These are phyloP conservation scores for Podospora pseudocomata DNA, from an alignment of 495 filamentous ascomycete species.

Conservation along the genomic window DNA sequence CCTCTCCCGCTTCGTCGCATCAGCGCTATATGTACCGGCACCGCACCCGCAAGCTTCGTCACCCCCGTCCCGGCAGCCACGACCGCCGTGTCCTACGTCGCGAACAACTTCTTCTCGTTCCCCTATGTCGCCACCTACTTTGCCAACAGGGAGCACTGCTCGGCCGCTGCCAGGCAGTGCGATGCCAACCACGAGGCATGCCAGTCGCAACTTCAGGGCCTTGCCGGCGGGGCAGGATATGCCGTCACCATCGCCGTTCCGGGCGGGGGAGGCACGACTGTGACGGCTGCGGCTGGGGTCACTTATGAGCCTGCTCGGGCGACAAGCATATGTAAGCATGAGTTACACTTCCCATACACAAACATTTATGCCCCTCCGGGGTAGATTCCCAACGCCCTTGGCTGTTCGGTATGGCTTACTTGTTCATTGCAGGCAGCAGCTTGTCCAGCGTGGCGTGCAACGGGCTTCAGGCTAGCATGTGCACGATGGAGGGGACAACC, in stretches of 20 bases:
- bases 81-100: conserved; percentile 38
- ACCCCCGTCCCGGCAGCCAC: conserved; percentile 41
- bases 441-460: conserved; percentile 30
- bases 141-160: conserved; percentile 57
- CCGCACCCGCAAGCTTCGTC: conserved; percentile 45
- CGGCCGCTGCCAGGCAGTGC: conserved; percentile 63
- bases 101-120: conserved; percentile 62
- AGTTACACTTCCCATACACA: not conserved
- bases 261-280: conserved; percentile 50
- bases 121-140: conserved; percentile 65
- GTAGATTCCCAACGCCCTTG: no score
- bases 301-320: conserved; percentile 46
- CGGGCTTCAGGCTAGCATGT: conserved; percentile 27
- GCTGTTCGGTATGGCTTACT: not conserved
- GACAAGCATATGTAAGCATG: conserved; percentile 55
- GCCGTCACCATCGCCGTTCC: conserved; percentile 63
- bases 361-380: not conserved
- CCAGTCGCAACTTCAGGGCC: conserved; percentile 53
- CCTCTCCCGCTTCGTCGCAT: not conserved
- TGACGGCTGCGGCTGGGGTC: conserved; percentile 37
- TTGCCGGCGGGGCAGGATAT: conserved; percentile 45
- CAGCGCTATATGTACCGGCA: conserved; percentile 47
- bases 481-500: conserved; percentile 26
- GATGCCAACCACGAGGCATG: conserved; percentile 61
- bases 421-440: conserved; percentile 25